Conservation (phyloP, 192 early-diverging fungal genomes). For the Backusella westeae region DNA sequence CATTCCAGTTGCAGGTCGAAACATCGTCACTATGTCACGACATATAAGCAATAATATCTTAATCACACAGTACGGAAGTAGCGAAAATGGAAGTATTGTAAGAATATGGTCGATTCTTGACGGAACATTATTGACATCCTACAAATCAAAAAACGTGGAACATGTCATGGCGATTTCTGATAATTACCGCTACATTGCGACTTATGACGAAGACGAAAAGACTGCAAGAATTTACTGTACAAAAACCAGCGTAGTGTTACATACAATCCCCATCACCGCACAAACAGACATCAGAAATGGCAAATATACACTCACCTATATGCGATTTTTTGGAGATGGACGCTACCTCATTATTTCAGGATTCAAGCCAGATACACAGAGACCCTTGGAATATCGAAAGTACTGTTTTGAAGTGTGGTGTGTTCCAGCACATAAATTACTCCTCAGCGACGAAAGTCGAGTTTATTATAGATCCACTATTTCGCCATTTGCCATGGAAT, state of each 20-base stretch:
- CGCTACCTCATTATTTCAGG: background rate
- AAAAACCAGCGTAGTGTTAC: background rate
- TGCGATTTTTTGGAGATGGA: background rate
- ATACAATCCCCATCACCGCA: background rate
- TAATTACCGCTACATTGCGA: background rate
- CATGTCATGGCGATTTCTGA: conserved; percentile 8
- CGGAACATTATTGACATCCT: background rate
- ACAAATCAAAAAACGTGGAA: background rate
- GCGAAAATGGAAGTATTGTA: background rate
- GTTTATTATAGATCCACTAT: background rate
- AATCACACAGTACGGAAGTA: background rate
- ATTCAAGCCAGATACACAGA: background rate
- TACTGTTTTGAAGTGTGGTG: background rate
- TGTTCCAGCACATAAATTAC: background rate
- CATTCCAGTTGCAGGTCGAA: background rate
- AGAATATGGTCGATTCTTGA: conserved; percentile 10
- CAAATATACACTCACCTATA: background rate
- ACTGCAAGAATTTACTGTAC: background rate
- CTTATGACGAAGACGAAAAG: background rate
- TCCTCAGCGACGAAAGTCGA: background rate
- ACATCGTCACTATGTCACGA: background rate
- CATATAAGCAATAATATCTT: background rate
- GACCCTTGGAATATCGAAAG: background rate
- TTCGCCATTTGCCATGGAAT: background rate
- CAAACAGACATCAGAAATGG: too few relatives aligned